Conservation (phyloP, 2,329 filamentous ascomycete species). For the Coleophoma eucalyptorum region DNA sequence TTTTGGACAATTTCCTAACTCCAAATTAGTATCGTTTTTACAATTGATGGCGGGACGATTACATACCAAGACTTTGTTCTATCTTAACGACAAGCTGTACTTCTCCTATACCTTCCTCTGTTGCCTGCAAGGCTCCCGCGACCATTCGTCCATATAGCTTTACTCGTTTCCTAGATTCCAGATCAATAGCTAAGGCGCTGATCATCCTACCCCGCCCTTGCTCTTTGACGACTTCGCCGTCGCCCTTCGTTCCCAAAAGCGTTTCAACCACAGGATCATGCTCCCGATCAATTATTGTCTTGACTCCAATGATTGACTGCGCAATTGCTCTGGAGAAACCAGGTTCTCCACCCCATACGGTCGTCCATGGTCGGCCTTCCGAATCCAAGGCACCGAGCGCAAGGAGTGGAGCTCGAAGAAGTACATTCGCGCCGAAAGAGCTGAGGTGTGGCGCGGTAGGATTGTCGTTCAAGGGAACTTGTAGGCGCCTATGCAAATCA, state of each 20-base stretch:
- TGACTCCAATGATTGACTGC: constrained; percentile 59
- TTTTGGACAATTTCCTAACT: constrained; percentile 74
- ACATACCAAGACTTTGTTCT: constrained; percentile 60
- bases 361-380: constrained; percentile 67
- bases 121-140: constrained; percentile 50
- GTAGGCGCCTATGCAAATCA: constrained; percentile 59
- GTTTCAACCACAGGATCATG: constrained; percentile 68
- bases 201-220: constrained; percentile 47
- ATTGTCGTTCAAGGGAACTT: constrained; percentile 55
- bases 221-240: constrained; percentile 32
- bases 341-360: constrained; percentile 69
- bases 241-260: constrained; percentile 48
- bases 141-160: constrained; percentile 71
- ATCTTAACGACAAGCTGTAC: constrained; percentile 62
- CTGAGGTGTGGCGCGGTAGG: constrained; percentile 64
- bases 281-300: constrained; percentile 52
- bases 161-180: constrained; percentile 65
- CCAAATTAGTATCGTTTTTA: constrained; percentile 3
- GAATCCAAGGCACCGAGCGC: constrained; percentile 70
- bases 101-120: constrained; percentile 22
- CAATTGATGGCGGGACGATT: constrained; percentile 3
- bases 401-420: constrained; percentile 61
- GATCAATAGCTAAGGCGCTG: constrained; percentile 57
- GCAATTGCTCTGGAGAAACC: constrained; percentile 65
- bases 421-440: constrained; percentile 53